Conservation (phyloP, 2,329 filamentous ascomycete genomes). For the Tolypocladium endophyticum region DNA sequence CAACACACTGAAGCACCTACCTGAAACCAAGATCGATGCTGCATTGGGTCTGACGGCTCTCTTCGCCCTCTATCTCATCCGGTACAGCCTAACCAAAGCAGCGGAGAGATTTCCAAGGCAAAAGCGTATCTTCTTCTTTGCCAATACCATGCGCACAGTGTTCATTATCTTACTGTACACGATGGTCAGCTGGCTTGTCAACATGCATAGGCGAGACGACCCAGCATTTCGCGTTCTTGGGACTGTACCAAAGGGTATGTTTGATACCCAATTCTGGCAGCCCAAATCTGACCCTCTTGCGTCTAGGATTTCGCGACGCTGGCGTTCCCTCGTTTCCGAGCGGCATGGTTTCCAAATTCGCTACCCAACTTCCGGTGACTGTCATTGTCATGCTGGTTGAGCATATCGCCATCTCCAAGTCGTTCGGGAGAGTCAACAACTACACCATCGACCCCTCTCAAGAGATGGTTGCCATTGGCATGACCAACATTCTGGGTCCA, state of each 20-base stretch:
- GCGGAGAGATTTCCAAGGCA: conserved; percentile 60
- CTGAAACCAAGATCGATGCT: conserved; percentile 61
- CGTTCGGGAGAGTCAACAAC: conserved; percentile 91
- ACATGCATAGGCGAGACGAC: conserved; percentile 52
- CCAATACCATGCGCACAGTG: conserved; percentile 79
- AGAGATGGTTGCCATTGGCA: conserved; percentile 87
- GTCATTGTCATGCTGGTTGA: conserved; percentile 95
- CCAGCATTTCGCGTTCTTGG: conserved; percentile 67
- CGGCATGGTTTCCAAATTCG: conserved; percentile 57
- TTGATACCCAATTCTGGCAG: too few species aligned
- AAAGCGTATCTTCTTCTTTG: conserved; percentile 75
- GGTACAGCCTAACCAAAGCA: conserved; percentile 50
- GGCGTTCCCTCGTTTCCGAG: conserved; percentile 59
- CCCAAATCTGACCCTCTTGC: neutral
- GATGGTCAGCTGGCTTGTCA: conserved; percentile 77
- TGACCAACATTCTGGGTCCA: conserved; percentile 80
- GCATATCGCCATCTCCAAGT: conserved; percentile 95
- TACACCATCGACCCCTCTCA: conserved; percentile 94
- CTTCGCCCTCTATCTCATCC: conserved; percentile 65
- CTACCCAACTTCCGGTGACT: conserved; percentile 65
- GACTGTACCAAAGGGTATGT: conserved; percentile 57
- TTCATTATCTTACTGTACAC: conserved; percentile 92
- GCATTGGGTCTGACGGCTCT: conserved; percentile 81
- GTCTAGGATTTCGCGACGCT: conserved; percentile 64
- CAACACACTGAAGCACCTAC: conserved; percentile 66